A percentile compares a stretch with the other conserved stretches of the same genome.
Conservation (phyloP, 2,329 filamentous ascomycete genomes). For the Sordariomycetes sp. region DNA sequence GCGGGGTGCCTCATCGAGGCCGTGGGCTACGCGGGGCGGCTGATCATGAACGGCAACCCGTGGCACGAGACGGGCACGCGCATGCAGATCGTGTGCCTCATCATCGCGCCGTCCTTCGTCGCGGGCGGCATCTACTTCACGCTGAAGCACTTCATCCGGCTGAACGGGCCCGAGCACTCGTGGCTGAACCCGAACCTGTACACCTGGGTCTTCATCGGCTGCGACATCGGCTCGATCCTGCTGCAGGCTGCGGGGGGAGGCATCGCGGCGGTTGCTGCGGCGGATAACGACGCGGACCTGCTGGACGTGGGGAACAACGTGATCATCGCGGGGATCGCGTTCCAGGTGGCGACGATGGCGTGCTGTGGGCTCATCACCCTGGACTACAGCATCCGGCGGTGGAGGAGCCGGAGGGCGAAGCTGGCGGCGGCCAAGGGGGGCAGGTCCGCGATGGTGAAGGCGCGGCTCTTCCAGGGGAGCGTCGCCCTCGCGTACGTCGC, state of each 20-base stretch:
- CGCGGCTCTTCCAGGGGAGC: neutral
- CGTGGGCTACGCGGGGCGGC: conserved; percentile 47
- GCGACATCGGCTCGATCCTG: conserved; percentile 38
- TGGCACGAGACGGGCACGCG: conserved; percentile 36
- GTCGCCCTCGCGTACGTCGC: conserved; percentile 1
- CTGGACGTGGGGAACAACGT: conserved; percentile 47
- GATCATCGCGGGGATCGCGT: conserved; percentile 51
- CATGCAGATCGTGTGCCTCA: conserved; percentile 51
- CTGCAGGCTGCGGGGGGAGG: conserved; percentile 41
- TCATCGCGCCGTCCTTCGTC: conserved; percentile 54
- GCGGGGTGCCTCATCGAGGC: conserved; percentile 42
- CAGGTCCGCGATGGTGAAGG: neutral
- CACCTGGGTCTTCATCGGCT: conserved; percentile 37
- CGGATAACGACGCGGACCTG: conserved; percentile 23
- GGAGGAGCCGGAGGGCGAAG: neutral
- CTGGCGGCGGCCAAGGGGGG: neutral
- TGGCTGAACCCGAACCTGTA: conserved; percentile 33
- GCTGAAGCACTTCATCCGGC: conserved; percentile 35
- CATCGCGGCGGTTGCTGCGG: conserved; percentile 26
- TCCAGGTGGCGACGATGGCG: conserved; percentile 47
- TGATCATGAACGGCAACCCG: conserved; percentile 42
- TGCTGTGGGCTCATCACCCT: conserved; percentile 38
- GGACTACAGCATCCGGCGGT: conserved; percentile 18
- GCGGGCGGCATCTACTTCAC: conserved; percentile 54
- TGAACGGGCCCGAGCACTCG: conserved; percentile 36